phyloP scores from a whole-genome alignment of 179 eudicot species.

The Patellifolia procumbens region DNA sequence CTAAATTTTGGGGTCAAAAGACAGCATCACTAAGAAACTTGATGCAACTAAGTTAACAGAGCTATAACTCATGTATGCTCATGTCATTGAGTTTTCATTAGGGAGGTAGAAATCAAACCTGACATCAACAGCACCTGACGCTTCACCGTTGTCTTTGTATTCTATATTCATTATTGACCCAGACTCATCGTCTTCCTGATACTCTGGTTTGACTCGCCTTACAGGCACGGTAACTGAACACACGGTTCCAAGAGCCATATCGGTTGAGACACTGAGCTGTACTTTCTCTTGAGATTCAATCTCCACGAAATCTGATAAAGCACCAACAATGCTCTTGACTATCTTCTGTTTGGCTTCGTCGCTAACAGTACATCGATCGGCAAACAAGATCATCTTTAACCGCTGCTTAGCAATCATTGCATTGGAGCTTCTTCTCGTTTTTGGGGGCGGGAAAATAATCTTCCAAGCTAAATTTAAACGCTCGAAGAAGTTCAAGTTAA shows the following conservation, averaged over 20 bases:
- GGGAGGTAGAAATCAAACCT: constrained; percentile 89
- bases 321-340: constrained; percentile 78
- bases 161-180: constrained; percentile 75
- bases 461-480: constrained; percentile 92
- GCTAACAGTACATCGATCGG: constrained; percentile 94
- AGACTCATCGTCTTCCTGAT: constrained; percentile 65
- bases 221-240: constrained; percentile 97
- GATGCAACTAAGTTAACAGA: constrained; percentile 23
- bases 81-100: constrained; percentile 43
- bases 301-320: constrained; percentile 89
- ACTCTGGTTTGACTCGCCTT: constrained; percentile 80
- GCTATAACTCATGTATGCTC: neutral
- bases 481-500: constrained; percentile 82
- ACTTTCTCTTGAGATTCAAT: constrained; percentile 94
- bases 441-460: constrained; percentile 73
- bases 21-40: neutral
- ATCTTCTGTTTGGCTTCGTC: constrained; percentile 92
- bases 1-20: constrained; percentile 7
- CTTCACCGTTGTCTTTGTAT: constrained; percentile 78
- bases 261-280: constrained; percentile 78
- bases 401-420: constrained; percentile 95
- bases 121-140: constrained; percentile 88
- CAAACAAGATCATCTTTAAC: constrained; percentile 89
- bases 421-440: constrained; percentile 52
- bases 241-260: constrained; percentile 79